Base-by-base conservation (phyloP, 1,284 basidiomycete species). In the Ustilago crameri region DNA sequence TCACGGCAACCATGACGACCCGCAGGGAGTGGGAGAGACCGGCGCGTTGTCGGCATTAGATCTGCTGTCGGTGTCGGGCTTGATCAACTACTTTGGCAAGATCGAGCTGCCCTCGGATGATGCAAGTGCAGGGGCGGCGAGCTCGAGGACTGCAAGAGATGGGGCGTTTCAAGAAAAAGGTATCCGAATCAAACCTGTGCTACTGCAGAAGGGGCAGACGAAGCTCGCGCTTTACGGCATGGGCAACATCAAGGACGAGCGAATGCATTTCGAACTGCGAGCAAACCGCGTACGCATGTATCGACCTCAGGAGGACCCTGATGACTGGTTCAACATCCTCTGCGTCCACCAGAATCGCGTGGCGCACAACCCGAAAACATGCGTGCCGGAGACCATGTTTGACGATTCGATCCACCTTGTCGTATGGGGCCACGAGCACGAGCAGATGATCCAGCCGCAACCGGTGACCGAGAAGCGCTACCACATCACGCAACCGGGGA, bases 1-100 rank as follows among this genome's bases (percentile, higher is more conserved):
- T 44, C 95, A 99, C 79, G 96, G 95, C 41, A 99, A 99, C 81
- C 96, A 99, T 84, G 96, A 99, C 81, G 95, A 99, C 77, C 95
- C 96, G 30, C 96, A 98, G 84, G 96, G 95, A 22, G 90, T 93
- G 12, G 94, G 94, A 14, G 54, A 63, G 41, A 66, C 93, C 86
- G 96, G 95, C 5, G 95, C 95, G 0, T 87, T 99, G 0, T 96
- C 93, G 71, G 94, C 95, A 0, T 88, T 99, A 9, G 95, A 99
- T 81, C 87, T 98, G 46, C 89, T 98, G 5, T 95, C 95, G 1
- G 94, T 93, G 3, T 90, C 93, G 0, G 96, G 95, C 5, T 87
- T 98, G 15, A 85, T 99, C 74, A 99, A 98, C 84, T 98, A 98
- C 84, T 98, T 98, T 87, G 96, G 95, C 48, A 95, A 96, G 83